phyloP scores from a whole-genome alignment of 768 basidiomycete species.

The Suillus subluteus region DNA sequence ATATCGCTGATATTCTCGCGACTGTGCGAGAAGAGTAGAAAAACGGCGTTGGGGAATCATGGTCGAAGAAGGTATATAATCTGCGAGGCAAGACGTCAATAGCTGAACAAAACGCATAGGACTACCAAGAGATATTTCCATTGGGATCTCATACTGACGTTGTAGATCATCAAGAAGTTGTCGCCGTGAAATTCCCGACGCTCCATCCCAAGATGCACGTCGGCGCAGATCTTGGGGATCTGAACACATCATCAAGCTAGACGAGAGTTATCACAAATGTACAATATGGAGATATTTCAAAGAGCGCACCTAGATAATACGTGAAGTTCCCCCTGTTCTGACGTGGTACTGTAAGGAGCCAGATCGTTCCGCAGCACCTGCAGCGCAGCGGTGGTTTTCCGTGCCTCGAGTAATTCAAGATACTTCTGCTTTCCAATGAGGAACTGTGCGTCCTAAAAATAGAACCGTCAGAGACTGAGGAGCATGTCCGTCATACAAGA shows the following conservation, averaged over 20 bases:
- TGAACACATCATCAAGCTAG: conserved; percentile 90
- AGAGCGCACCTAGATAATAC: conserved; percentile 77
- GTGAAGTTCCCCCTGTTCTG: conserved; percentile 83
- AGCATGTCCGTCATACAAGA: conserved; percentile 9
- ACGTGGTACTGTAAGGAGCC: conserved; percentile 77
- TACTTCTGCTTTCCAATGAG: conserved; percentile 96
- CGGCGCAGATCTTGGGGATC: conserved; percentile 81
- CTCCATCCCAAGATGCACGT: conserved; percentile 89
- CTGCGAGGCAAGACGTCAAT: conserved; percentile 43
- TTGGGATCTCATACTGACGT: conserved; percentile 49
- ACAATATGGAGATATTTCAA: conserved; percentile 17
- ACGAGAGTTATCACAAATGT: conserved; percentile 20
- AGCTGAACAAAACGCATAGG: background rate
- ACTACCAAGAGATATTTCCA: background rate
- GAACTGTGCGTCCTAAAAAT: conserved; percentile 74
- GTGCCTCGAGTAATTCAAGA: conserved; percentile 85
- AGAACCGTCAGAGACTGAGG: conserved; percentile 24
- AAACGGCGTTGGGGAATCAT: conserved; percentile 95
- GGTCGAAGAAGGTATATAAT: conserved; percentile 84
- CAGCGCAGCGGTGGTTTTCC: conserved; percentile 79
- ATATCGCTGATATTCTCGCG: conserved; percentile 76
- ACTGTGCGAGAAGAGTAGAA: conserved; percentile 82
- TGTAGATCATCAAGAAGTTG: conserved; percentile 80
- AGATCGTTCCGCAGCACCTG: conserved; percentile 87
- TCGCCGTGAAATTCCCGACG: conserved; percentile 75